These are phyloP conservation scores for Lathyrus oleraceus DNA, from an alignment of 306 rosid species.

Conservation along the genomic window DNA sequence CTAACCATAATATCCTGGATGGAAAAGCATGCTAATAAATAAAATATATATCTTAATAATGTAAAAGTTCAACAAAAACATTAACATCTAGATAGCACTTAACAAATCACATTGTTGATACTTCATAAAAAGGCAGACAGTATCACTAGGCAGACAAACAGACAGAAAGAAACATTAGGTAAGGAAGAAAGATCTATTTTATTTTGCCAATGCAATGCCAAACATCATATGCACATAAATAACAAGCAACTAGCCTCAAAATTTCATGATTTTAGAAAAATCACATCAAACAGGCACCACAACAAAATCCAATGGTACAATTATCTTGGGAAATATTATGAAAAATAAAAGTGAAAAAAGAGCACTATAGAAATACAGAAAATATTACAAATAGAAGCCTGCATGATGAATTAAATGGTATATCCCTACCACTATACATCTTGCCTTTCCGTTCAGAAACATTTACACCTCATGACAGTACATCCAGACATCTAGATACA, in stretches of 20 bases:
- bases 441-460: constrained; percentile 17
- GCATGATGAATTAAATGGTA: constrained; percentile 14
- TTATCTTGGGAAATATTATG: neutral
- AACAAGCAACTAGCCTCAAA: constrained; percentile 16
- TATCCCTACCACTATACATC: constrained; percentile 20
- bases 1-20: constrained; percentile 93
- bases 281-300: constrained; percentile 5
- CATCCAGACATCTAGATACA: constrained; percentile 16
- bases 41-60: neutral
- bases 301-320: constrained; percentile 3
- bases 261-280: neutral
- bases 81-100: constrained; percentile 1
- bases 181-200: constrained; percentile 6
- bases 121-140: neutral
- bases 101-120: neutral
- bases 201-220: neutral
- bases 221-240: neutral
- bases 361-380: constrained; percentile 6
- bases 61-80: constrained; percentile 6
- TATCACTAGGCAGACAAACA: constrained; percentile 7
- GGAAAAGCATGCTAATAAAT: constrained; percentile 31
- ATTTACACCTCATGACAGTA: neutral
- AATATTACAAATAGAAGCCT: constrained; percentile 16
- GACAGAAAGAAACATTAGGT: constrained; percentile 12
- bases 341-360: neutral